Base-by-base conservation (phyloP, 140 eudicot species). In the Flaveria floridana region DNA sequence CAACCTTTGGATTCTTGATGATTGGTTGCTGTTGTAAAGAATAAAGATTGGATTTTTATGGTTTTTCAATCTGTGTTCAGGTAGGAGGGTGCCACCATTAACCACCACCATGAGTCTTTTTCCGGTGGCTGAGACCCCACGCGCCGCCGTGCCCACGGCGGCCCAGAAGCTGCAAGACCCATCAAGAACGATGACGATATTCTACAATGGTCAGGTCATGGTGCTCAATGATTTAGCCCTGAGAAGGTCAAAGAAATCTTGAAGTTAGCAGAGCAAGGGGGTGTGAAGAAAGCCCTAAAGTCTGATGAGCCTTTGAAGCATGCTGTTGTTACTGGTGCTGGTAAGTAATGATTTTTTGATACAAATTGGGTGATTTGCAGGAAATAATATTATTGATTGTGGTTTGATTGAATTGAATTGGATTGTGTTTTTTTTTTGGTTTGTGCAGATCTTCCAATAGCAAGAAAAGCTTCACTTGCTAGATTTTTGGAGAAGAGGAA, bases 401-500 rank as follows among this genome's bases (percentile, higher is more conserved):
- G 16, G n/a, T 12, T 48, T 48, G 15, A 13, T 15, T 48, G 1
- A 28, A 28, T 28, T 30, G 37, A 30, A 30, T 30, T 26, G 28
- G 28, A 26, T 26, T 64, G 57, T 13, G 1, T 71, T 3, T 23
- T 12, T 73, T 21, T 73, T 21, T 53, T 69, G 13, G 41, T 51
- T 53, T 46, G 6, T 46, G 37, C 83, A 86, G 98, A 90, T 88
- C 88, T 93, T 70, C 99, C 99, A 5, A 86, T 93, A 75, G 96
- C 94, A 12, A 93, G 99, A 85, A 90, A 87, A 76, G 92, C 92
- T 66, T 94, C 99, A 0, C 87, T 94, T 16, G 83, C 88, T 15
- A 84, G 99, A 65, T 94, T 94, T 81, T 79, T 94, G 77, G 97
- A 94, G 90, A 94, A 94, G 84, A 84, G 99, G 79, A 90, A 89